phyloP scores from a whole-genome alignment of 495 filamentous ascomycete species.

The Trichocladium uniseriatum region DNA sequence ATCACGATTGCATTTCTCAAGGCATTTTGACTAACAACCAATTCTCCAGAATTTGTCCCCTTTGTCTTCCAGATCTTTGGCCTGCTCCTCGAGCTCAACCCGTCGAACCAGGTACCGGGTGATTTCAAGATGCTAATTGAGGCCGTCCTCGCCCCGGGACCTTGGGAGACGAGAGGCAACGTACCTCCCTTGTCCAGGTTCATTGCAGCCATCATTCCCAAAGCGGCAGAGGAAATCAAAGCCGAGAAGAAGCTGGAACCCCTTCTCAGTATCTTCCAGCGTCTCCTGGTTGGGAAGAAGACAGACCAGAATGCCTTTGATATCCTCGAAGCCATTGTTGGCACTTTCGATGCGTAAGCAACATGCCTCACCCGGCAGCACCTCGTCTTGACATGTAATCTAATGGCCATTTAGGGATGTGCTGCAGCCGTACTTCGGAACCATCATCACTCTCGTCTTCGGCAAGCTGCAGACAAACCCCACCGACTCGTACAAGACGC shows the following conservation, averaged over 20 bases:
- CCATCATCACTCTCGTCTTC: conserved; percentile 73
- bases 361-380: background rate
- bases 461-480: conserved; percentile 65
- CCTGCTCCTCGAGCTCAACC: conserved; percentile 75
- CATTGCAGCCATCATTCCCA: conserved; percentile 72
- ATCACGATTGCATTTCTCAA: background rate
- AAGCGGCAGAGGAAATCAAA: conserved; percentile 60
- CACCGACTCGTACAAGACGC: conserved; percentile 69
- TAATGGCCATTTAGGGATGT: conserved; percentile 39
- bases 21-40: conserved; percentile 8
- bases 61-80: conserved; percentile 96
- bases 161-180: conserved; percentile 90
- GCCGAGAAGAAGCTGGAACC: conserved; percentile 62
- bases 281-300: conserved; percentile 61
- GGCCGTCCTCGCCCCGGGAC: conserved; percentile 60
- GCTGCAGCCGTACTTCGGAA: conserved; percentile 66
- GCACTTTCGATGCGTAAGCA: conserved; percentile 60
- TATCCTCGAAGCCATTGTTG: conserved; percentile 69
- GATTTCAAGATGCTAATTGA: conserved; percentile 68
- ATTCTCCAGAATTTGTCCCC: conserved; percentile 70
- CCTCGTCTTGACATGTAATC: conserved; percentile 3
- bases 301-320: conserved; percentile 80
- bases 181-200: conserved; percentile 81
- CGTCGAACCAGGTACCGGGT: conserved; percentile 58
- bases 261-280: conserved; percentile 87